phyloP scores from a whole-genome alignment of 768 basidiomycete species.

The Sistotremastrum niveocremeum region DNA sequence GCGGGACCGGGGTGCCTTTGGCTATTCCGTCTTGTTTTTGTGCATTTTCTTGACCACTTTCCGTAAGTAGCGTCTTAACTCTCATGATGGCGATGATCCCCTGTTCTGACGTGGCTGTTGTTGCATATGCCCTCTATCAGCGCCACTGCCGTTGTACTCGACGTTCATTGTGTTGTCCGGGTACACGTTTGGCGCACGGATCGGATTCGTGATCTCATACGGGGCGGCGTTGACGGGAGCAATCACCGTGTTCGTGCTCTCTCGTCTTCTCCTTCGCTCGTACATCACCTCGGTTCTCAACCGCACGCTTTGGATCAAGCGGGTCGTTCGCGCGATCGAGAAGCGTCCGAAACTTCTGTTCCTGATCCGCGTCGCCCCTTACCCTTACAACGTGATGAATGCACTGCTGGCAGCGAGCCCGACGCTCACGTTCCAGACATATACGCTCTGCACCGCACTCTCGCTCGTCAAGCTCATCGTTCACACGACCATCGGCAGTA shows the following conservation, averaged over 20 bases:
- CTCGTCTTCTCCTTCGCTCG: constrained; percentile 51
- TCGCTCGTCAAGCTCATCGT: constrained; percentile 83
- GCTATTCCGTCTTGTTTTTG: constrained; percentile 51
- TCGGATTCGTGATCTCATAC: constrained; percentile 79
- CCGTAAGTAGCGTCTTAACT: constrained; percentile 37
- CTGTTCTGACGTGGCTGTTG: constrained; percentile 13
- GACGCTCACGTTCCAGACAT: constrained; percentile 64
- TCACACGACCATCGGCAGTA: constrained; percentile 78
- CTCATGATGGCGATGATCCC: constrained; percentile 5
- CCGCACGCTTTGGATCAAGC: constrained; percentile 55
- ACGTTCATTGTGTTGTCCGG: constrained; percentile 87
- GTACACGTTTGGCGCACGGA: constrained; percentile 78
- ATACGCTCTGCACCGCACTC: constrained; percentile 66
- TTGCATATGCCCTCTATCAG: constrained; percentile 23
- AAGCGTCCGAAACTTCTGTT: constrained; percentile 78
- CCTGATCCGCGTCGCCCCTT: constrained; percentile 84
- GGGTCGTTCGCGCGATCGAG: constrained; percentile 79
- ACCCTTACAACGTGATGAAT: constrained; percentile 93
- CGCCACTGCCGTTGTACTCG: constrained; percentile 85
- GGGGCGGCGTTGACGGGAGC: constrained; percentile 76
- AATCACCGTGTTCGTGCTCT: constrained; percentile 68
- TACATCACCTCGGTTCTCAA: constrained; percentile 61
- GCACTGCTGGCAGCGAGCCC: constrained; percentile 83
- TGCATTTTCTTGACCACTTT: constrained; percentile 82
- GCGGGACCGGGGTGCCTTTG: constrained; percentile 54